A percentile compares a stretch with the other conserved stretches of the same genome.
Conservation (phyloP, 1,139 yeast species). For the Taphrina populina region DNA sequence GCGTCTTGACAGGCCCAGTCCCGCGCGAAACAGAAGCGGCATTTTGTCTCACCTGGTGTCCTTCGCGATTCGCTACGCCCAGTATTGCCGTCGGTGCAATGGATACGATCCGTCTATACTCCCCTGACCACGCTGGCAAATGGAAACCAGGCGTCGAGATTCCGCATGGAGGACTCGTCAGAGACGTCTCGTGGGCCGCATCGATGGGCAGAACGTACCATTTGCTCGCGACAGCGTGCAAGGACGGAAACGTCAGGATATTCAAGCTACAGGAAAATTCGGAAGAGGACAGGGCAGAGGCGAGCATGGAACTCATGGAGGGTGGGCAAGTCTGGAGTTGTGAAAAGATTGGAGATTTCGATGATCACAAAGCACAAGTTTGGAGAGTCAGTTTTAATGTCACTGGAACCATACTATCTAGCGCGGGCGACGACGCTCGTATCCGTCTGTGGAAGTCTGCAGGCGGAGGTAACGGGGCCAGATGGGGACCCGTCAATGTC, state of each 20-base stretch:
- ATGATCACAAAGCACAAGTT: conserved; percentile 83
- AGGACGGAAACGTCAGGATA: conserved; percentile 86
- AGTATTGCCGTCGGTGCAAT: conserved; percentile 80
- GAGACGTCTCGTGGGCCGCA: conserved; percentile 87
- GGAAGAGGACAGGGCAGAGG: conserved; percentile 13
- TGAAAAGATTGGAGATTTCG: conserved; percentile 57
- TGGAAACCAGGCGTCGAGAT: conserved; percentile 51
- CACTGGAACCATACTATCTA: conserved; percentile 87
- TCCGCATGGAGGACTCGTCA: conserved; percentile 75
- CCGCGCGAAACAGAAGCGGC: conserved; percentile 82
- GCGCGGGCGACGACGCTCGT: conserved; percentile 95
- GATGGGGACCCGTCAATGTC: conserved; percentile 21
- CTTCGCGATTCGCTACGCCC: conserved; percentile 78
- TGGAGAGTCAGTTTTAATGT: conserved; percentile 96
- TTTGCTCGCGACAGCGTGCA: conserved; percentile 89
- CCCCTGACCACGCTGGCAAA: conserved; percentile 51
- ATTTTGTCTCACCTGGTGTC: conserved; percentile 90
- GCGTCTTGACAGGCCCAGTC: conserved; percentile 47
- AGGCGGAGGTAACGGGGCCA: conserved; percentile 19
- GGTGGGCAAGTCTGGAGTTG: conserved; percentile 42
- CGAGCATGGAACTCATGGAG: conserved; percentile 37
- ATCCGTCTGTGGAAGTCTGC: conserved; percentile 76
- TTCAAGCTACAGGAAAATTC: conserved; percentile 57
- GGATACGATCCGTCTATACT: conserved; percentile 80
- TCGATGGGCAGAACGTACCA: conserved; percentile 83